phyloP scores from a whole-genome alignment of 331 rosid genomes.

The Malus hybrid region DNA sequence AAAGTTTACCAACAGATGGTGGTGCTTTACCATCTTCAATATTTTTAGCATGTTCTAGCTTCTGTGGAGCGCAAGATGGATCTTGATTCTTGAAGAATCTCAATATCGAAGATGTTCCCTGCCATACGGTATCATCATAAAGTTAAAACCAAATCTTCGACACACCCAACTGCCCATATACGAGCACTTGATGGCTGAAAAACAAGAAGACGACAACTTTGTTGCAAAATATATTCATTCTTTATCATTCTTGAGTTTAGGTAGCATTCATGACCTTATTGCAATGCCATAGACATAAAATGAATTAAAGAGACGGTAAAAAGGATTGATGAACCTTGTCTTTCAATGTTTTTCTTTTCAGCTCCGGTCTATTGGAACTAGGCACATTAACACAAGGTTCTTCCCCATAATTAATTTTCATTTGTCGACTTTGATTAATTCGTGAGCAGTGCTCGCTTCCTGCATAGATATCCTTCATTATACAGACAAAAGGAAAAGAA shows the following conservation, averaged over 20 bases:
- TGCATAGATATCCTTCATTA: constrained; percentile 9
- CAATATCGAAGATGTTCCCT: constrained; percentile 64
- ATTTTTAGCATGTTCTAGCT: constrained; percentile 35
- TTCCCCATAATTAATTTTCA: constrained; percentile 13
- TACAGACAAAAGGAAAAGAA: constrained; percentile 9
- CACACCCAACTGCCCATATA: neutral
- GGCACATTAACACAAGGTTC: constrained; percentile 22
- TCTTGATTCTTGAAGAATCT: constrained; percentile 48
- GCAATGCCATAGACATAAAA: neutral
- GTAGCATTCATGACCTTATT: neutral
- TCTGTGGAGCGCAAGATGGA: constrained; percentile 30
- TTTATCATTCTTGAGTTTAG: too few species aligned
- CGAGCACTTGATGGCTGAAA: neutral
- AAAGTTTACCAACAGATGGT: constrained; percentile 28
- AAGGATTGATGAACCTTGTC: constrained; percentile 37
- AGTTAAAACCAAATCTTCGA: neutral
- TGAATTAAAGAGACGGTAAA: neutral
- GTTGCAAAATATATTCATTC: too few species aligned
- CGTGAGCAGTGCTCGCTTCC: constrained; percentile 31
- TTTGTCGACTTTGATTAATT: constrained; percentile 9
- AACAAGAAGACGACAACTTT: too few species aligned
- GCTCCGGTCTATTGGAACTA: constrained; percentile 30
- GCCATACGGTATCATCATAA: constrained; percentile 12
- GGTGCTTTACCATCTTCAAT: constrained; percentile 25
- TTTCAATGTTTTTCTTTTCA: constrained; percentile 33